These are phyloP conservation scores for Beauveria australis DNA, from an alignment of 2,329 filamentous ascomycete species.

Conservation along the genomic window DNA sequence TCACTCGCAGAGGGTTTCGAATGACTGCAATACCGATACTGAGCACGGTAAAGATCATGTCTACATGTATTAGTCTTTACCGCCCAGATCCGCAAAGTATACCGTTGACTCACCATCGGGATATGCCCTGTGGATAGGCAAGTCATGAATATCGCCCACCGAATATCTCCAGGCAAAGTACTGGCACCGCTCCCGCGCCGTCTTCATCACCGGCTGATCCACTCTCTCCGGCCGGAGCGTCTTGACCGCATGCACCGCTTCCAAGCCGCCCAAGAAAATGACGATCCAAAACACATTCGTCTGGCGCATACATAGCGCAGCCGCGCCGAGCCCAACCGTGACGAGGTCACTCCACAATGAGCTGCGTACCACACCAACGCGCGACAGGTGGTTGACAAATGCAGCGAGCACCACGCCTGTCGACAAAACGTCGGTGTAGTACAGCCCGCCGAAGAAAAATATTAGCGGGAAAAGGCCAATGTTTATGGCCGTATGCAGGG, in stretches of 20 bases:
- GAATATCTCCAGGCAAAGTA: conserved; percentile 37
- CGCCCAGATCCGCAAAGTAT: background rate
- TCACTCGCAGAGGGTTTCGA: conserved; percentile 37
- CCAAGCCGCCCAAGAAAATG: conserved; percentile 60
- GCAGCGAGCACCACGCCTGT: conserved; percentile 65
- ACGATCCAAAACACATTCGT: conserved; percentile 97
- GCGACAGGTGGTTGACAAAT: conserved; percentile 50
- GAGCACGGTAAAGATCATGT: conserved; percentile 47
- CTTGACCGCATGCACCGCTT: conserved; percentile 45
- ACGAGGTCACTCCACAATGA: conserved; percentile 32
- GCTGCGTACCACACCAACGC: conserved; percentile 26
- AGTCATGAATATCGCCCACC: conserved; percentile 47
- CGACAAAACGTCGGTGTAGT: conserved; percentile 89
- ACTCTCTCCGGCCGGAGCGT: conserved; percentile 27
- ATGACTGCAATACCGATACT: conserved; percentile 55
- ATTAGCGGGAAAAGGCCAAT: conserved; percentile 78
- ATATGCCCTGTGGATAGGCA: conserved; percentile 36
- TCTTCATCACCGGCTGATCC: conserved; percentile 23
- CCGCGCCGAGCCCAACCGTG: conserved; percentile 49
- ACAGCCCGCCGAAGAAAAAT: conserved; percentile 93
- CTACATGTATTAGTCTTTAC: conserved; percentile 25
- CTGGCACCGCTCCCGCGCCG: conserved; percentile 26
- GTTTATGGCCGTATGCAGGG: conserved; percentile 62
- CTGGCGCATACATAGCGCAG: conserved; percentile 72
- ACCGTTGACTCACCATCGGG: conserved; percentile 38